phyloP scores from a whole-genome alignment of 1,284 basidiomycete species.

The Marasmius tenuissimus region DNA sequence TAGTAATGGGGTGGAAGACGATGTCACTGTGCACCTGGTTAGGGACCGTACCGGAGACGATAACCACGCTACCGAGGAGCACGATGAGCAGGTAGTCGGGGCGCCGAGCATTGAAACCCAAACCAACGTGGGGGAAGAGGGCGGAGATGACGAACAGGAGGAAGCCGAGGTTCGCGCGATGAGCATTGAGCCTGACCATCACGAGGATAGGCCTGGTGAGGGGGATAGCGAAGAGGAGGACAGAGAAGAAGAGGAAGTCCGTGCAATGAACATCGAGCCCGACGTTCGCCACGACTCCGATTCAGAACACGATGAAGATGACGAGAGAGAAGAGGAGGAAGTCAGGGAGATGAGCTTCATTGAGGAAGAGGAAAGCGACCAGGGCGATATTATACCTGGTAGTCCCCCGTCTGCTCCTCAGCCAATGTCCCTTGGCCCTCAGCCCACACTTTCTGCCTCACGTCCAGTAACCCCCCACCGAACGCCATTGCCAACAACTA shows the following conservation, averaged over 20 bases:
- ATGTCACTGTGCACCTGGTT: neutral
- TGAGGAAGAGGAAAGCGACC: neutral
- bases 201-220: constrained; percentile 13
- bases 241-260: constrained; percentile 14
- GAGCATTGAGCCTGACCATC: neutral
- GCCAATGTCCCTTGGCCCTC: no score
- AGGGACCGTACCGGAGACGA: neutral
- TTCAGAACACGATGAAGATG: constrained; percentile 10
- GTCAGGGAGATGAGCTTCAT: constrained; percentile 34
- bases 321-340: constrained; percentile 34
- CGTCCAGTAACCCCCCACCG: neutral
- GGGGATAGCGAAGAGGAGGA: constrained; percentile 14
- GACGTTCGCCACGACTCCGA: constrained; percentile 11
- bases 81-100: neutral
- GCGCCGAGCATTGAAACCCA: no score
- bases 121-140: no score
- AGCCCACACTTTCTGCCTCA: neutral
- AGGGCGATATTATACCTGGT: neutral
- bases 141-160: neutral
- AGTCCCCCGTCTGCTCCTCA: neutral
- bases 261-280: constrained; percentile 13
- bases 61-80: neutral
- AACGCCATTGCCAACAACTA: neutral
- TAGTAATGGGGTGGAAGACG: constrained; percentile 2
- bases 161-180: constrained; percentile 4